These are phyloP conservation scores for Amanita exitialis DNA, from an alignment of 768 basidiomycete species.

Conservation along the genomic window DNA sequence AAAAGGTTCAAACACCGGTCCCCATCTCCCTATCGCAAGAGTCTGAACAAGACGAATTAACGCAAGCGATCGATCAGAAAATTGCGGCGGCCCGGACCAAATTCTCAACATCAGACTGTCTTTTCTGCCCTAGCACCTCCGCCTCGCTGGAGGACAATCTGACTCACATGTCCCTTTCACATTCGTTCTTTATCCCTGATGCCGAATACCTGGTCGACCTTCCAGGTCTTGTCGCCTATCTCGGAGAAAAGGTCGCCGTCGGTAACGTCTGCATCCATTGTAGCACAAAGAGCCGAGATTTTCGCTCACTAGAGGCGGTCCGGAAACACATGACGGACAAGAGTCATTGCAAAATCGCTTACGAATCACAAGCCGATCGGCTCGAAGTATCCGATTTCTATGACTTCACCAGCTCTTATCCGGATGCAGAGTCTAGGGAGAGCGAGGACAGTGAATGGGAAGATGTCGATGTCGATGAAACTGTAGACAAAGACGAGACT, in stretches of 20 bases:
- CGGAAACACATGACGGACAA: conserved; percentile 96
- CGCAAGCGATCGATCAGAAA: conserved; percentile 58
- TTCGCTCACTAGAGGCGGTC: conserved; percentile 77
- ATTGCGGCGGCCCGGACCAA: conserved; percentile 62
- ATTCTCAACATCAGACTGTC: conserved; percentile 58
- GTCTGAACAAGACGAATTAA: conserved; percentile 36
- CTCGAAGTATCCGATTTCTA: conserved; percentile 90
- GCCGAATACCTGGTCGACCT: conserved; percentile 83
- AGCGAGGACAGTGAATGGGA: conserved; percentile 24
- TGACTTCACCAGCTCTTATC: conserved; percentile 81
- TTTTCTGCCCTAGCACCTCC: conserved; percentile 66
- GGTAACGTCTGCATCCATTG: conserved; percentile 92
- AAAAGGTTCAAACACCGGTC: neutral
- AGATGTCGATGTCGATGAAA: conserved; percentile 28
- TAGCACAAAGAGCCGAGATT: conserved; percentile 72
- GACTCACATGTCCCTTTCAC: conserved; percentile 75
- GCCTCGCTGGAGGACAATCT: conserved; percentile 55
- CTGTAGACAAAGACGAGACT: conserved; percentile 30
- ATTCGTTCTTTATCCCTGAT: conserved; percentile 97
- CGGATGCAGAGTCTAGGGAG: conserved; percentile 23
- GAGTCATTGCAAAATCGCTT: conserved; percentile 92
- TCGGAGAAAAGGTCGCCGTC: conserved; percentile 91
- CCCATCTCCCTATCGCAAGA: conserved; percentile 12
- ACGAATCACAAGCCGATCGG: conserved; percentile 69
- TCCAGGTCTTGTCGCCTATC: conserved; percentile 69